A percentile compares a stretch with the other conserved stretches of the same genome.
These are phyloP conservation scores for Phytopythium sindhum DNA, from an alignment of 352 stramenopile species.

Conservation along the genomic window DNA sequence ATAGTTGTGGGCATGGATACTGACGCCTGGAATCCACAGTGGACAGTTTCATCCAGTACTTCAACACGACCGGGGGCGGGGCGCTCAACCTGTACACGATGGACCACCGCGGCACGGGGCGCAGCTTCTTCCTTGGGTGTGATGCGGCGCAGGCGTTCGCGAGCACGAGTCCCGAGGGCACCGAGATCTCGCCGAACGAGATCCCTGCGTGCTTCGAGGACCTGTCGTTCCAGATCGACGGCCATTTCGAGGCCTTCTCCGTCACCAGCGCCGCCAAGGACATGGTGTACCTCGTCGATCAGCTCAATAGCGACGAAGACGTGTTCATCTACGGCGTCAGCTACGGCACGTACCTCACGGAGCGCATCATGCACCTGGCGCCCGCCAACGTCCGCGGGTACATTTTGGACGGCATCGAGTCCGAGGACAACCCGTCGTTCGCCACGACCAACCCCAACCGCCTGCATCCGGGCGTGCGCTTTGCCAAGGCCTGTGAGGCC, in stretches of 20 bases:
- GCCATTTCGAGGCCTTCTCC: slow-evolving; percentile 33
- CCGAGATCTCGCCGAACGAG: slow-evolving; percentile 18
- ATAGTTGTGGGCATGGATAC: not conserved
- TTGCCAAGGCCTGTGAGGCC: not conserved
- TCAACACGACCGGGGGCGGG: not conserved
- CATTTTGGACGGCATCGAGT: slow-evolving; percentile 23
- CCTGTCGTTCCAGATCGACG: slow-evolving; percentile 31
- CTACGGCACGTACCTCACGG: slow-evolving; percentile 25
- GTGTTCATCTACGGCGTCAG: slow-evolving; percentile 32
- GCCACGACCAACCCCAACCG: not conserved
- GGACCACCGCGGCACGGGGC: slow-evolving; percentile 50
- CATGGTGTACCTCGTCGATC: slow-evolving; percentile 19
- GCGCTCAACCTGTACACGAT: slow-evolving; percentile 38
- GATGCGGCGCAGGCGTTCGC: slow-evolving; percentile 30
- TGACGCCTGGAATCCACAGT: not conserved
- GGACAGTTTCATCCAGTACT: slow-evolving; percentile 1
- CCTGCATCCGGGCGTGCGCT: not conserved
- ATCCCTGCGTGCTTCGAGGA: slow-evolving; percentile 29
- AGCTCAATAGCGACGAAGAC: slow-evolving; percentile 11
- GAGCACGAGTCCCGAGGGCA: slow-evolving; percentile 15
- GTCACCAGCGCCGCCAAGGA: slow-evolving; percentile 41
- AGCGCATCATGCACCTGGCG: slow-evolving; percentile 33
- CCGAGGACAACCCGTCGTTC: slow-evolving; percentile 5
- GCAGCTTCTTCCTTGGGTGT: slow-evolving; percentile 38
- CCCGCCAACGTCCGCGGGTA: slow-evolving; percentile 22